These are phyloP conservation scores for Psilocybe mexicana DNA, from an alignment of 1,284 basidiomycete genomes.

Conservation along the genomic window DNA sequence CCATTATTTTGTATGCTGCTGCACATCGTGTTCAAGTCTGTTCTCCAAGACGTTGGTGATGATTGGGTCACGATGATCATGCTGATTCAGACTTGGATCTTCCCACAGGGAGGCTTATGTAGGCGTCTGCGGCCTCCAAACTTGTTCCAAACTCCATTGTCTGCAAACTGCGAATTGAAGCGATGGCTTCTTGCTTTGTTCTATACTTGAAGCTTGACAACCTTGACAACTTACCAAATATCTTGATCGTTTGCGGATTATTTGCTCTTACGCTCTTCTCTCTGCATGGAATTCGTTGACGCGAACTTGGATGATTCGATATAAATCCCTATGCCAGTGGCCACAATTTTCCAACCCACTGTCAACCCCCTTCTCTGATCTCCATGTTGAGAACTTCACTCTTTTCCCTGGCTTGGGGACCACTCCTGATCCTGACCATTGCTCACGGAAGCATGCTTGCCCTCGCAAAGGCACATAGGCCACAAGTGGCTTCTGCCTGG, in stretches of 20 bases:
- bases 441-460: no score
- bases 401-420: not conserved
- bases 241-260: not conserved
- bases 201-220: not conserved
- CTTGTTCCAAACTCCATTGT: no score
- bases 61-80: no score
- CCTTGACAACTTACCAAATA: not conserved
- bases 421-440: no score
- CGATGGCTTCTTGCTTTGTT: not conserved
- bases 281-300: not conserved
- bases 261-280: no score
- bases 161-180: no score
- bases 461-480: not conserved
- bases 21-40: no score
- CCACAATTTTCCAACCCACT: not conserved
- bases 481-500: conserved; percentile 40
- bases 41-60: no score
- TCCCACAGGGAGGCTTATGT: no score
- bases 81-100: no score
- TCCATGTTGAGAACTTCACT: not conserved
- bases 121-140: no score
- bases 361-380: not conserved
- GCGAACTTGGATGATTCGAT: not conserved
- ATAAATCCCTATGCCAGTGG: not conserved
- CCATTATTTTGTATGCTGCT: no score